phyloP scores from a whole-genome alignment of 192 early-diverging fungal genomes.

The Mortierella antarctica region DNA sequence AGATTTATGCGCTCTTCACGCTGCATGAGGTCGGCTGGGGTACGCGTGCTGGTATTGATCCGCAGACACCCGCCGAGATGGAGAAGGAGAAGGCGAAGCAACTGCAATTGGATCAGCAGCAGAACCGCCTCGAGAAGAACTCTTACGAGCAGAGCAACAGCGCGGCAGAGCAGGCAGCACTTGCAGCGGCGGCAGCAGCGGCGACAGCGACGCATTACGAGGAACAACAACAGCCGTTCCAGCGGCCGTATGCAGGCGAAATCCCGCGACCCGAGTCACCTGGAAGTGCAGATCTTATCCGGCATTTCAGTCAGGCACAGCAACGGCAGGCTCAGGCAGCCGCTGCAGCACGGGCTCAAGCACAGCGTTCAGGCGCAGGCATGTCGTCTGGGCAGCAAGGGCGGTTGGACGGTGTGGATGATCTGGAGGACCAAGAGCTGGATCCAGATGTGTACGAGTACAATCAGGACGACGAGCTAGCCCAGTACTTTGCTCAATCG shows the following conservation, averaged over 20 bases:
- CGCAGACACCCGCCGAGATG: conserved; percentile 49
- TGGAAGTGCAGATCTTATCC: conserved; percentile 44
- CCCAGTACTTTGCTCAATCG: conserved; percentile 49
- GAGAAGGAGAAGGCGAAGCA: conserved; percentile 56
- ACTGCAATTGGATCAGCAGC: conserved; percentile 2
- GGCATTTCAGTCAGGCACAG: conserved; percentile 47
- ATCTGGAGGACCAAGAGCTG: background rate
- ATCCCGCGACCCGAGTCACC: conserved; percentile 24
- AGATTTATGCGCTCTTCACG: conserved; percentile 77
- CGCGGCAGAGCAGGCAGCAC: conserved; percentile 26
- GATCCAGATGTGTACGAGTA: conserved; percentile 52
- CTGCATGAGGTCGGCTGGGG: conserved; percentile 79
- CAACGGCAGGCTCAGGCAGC: conserved; percentile 28
- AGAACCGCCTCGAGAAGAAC: conserved; percentile 15
- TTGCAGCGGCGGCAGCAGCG: conserved; percentile 27
- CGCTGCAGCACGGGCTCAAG: background rate
- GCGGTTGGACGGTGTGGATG: conserved; percentile 7
- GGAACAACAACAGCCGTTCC: conserved; percentile 6
- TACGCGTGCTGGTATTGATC: conserved; percentile 66
- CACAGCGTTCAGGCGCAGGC: too few relatives aligned
- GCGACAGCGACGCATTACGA: conserved; percentile 29
- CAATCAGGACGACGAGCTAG: conserved; percentile 44
- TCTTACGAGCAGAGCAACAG: conserved; percentile 10
- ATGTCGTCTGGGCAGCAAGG: background rate
- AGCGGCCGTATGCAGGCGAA: conserved; percentile 8